Conservation (phyloP, 371 early-diverging fungal genomes). For the Mortierella sp. region DNA sequence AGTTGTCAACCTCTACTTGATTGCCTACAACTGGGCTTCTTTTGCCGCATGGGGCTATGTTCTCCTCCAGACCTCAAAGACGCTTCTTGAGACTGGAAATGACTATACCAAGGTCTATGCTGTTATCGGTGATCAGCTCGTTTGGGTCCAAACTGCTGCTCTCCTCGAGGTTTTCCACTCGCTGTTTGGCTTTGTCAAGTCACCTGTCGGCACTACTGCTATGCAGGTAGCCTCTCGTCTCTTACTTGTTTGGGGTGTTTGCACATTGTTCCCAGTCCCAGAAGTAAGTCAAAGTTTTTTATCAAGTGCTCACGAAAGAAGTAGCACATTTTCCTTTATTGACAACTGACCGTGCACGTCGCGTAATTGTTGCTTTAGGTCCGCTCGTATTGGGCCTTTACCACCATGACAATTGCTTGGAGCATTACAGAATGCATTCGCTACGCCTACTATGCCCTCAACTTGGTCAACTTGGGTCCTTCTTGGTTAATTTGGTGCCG, state of each 20-base stretch:
- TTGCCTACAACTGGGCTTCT: constrained; percentile 84
- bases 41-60: constrained; percentile 82
- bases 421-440: constrained; percentile 91
- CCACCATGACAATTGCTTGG: constrained; percentile 94
- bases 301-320: neutral
- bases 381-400: constrained; percentile 74
- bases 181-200: constrained; percentile 78
- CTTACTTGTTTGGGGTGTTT: constrained; percentile 86
- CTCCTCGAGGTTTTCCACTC: constrained; percentile 75
- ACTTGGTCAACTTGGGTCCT: constrained; percentile 71
- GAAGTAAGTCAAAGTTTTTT: constrained; percentile 51
- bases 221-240: constrained; percentile 92
- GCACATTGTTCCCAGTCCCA: constrained; percentile 74
- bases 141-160: constrained; percentile 82
- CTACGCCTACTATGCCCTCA: constrained; percentile 87
- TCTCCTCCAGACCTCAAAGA: constrained; percentile 64
- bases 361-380: constrained; percentile 52
- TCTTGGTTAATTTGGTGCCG: constrained; percentile 73
- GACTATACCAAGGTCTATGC: constrained; percentile 70
- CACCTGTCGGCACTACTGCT: constrained; percentile 82
- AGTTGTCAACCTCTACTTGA: constrained; percentile 71
- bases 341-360: neutral
- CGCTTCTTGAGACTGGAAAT: constrained; percentile 64
- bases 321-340: neutral
- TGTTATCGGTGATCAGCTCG: constrained; percentile 67